A percentile compares a stretch with the other conserved stretches of the same genome.
These are phyloP conservation scores for Capronia coronata DNA, from an alignment of 2,329 filamentous ascomycete genomes.

Conservation along the genomic window DNA sequence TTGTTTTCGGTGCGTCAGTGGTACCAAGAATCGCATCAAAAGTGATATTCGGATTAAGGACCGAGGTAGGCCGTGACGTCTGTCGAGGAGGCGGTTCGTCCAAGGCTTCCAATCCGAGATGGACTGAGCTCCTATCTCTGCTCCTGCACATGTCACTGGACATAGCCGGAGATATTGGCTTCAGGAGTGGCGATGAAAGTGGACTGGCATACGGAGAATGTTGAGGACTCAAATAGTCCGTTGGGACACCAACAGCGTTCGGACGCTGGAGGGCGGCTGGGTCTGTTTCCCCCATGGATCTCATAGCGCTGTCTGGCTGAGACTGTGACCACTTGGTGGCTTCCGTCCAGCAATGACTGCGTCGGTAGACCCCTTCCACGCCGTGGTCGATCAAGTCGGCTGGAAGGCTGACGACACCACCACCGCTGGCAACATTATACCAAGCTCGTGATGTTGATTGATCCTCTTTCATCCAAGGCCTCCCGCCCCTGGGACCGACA, in stretches of 20 bases:
- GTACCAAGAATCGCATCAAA: constrained; percentile 44
- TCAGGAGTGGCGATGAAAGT: constrained; percentile 33
- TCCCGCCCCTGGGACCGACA: constrained; percentile 43
- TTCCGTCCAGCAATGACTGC: constrained; percentile 63
- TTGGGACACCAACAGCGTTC: constrained; percentile 1
- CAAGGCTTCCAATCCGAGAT: constrained; percentile 42
- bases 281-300: constrained; percentile 4
- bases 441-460: constrained; percentile 40
- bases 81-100: constrained; percentile 39
- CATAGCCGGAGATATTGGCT: constrained; percentile 34
- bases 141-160: constrained; percentile 31
- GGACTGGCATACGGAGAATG: constrained; percentile 27
- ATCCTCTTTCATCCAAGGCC: constrained; percentile 45
- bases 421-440: constrained; percentile 55
- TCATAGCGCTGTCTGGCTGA: constrained; percentile 29
- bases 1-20: constrained; percentile 36
- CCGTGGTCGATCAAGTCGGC: constrained; percentile 60
- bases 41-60: constrained; percentile 44
- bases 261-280: constrained; percentile 5
- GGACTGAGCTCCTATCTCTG: constrained; percentile 38
- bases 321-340: constrained; percentile 55
- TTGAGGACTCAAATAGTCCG: constrained; percentile 21
- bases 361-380: constrained; percentile 60
- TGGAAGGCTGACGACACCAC: constrained; percentile 56
- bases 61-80: constrained; percentile 34